A percentile compares a stretch with the other conserved stretches of the same genome.
phyloP scores from a whole-genome alignment of 345 rosid species.

The Brassica carinata region DNA sequence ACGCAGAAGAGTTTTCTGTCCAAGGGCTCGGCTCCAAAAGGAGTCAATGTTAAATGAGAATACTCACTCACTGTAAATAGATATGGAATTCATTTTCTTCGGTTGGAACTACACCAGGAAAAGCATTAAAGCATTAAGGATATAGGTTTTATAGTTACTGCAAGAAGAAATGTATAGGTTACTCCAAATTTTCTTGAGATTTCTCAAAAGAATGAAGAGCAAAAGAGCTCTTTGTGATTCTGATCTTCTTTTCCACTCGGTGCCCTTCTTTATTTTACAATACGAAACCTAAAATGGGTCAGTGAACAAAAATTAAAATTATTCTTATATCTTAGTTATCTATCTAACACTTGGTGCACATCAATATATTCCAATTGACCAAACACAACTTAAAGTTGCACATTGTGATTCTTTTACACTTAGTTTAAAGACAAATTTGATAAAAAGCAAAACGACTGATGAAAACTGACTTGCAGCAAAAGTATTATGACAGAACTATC shows the following conservation, averaged over 20 bases:
- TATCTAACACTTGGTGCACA: background rate
- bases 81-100: slow-evolving; percentile 7
- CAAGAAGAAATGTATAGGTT: slow-evolving; percentile 9
- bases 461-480: background rate
- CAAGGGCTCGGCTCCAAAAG: slow-evolving; percentile 30
- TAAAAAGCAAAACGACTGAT: no score
- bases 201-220: slow-evolving; percentile 5
- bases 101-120: background rate
- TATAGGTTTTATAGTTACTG: slow-evolving; percentile 21
- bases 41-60: background rate
- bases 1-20: slow-evolving; percentile 16
- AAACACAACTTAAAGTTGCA: background rate
- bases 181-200: background rate
- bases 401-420: no score
- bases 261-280: background rate
- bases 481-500: background rate
- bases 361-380: background rate
- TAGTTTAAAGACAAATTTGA: background rate
- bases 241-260: background rate
- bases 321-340: background rate
- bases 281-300: background rate
- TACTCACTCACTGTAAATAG: slow-evolving; percentile 1
- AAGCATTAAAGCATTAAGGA: slow-evolving; percentile 12
- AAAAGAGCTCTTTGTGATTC: slow-evolving; percentile 12
- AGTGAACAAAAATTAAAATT: background rate